Base-by-base conservation (phyloP, 2,329 filamentous ascomycete species). In the Pseudogymnoascus sp. region DNA sequence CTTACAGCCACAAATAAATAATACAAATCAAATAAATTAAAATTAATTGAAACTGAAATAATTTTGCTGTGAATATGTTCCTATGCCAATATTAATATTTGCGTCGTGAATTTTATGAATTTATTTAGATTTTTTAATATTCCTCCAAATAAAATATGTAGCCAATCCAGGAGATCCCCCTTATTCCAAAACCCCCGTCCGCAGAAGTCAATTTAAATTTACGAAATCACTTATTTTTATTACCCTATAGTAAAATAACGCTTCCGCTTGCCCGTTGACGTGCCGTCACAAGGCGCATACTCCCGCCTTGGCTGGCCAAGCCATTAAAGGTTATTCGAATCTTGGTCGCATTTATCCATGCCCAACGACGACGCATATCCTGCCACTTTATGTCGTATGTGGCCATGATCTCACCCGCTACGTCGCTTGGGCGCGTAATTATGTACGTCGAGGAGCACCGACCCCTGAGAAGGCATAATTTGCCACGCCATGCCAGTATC, bases 281-380 rank as follows among this genome's bases (percentile, higher is more conserved):
- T 6, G 15, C 37, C 7, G 18, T 3, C 18, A 21, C 9, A 42
- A 5, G 9, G 18, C 18, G 18, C 40, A 52, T 52, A 52, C 45
- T 52, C 45, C 45, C 45, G 27, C 12, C 45, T 52, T 52, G 45
- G 45, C 45, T 29, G 45, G 45, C 45, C 21, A 21, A 21, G 45
- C 45, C n/a, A 21, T 21, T 18, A 52, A 52, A 52, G 45, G 45
- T 52, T 52, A 52, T 52, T 52, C 4, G 45, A 10, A 52, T 27
- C 27, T 31, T 52, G n/a, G 25, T 31, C 45, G n/a, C n/a, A 52
- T 52, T 52, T 52, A 52, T 52, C 45, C 45, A 52, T 52, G 45
- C 18, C 27, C 8, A 4, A 4, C 9, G 4, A 52, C 25, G 25
- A 21, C 21, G 10, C 13, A 36, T 36, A 36, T 13, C 21, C 21